These are phyloP conservation scores for Globisporangium orthogonon DNA, from an alignment of 352 stramenopile genomes.

Conservation along the genomic window DNA sequence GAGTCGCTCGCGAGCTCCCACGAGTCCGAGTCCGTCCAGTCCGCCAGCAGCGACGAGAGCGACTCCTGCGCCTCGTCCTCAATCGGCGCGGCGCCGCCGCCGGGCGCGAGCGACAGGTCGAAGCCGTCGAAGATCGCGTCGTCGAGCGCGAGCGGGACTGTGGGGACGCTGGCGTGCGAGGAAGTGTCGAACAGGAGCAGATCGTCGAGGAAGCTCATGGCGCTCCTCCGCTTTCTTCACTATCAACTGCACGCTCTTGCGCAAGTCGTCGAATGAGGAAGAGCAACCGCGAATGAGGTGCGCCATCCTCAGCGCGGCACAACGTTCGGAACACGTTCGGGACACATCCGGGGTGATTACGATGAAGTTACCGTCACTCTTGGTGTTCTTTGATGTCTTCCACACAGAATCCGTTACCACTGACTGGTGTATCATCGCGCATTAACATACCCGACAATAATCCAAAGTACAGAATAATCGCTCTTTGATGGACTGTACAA, in stretches of 20 bases:
- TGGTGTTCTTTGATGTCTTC: no score
- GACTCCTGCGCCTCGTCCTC: conserved; percentile 2
- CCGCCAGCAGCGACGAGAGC: conserved; percentile 4
- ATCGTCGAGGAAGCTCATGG: neutral
- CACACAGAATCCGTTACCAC: no score
- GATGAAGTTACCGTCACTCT: neutral
- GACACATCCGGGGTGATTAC: neutral
- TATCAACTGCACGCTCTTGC: neutral
- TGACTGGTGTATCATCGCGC: no score
- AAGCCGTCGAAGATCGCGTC: conserved; percentile 7
- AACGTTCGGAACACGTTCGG: neutral
- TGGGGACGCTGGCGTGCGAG: neutral
- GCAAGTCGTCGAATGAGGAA: neutral
- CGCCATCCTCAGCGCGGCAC: neutral
- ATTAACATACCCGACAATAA: no score
- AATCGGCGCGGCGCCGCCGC: neutral
- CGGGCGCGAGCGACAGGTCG: neutral
- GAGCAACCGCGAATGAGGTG: neutral
- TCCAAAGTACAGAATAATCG: no score
- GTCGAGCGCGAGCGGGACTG: neutral
- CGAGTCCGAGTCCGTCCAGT: conserved; percentile 1
- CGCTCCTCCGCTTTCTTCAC: neutral
- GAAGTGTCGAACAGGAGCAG: neutral
- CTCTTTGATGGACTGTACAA: no score
- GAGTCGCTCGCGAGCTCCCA: conserved; percentile 2